phyloP scores from a whole-genome alignment of 768 basidiomycete species.

The Leccinellum luteum region DNA sequence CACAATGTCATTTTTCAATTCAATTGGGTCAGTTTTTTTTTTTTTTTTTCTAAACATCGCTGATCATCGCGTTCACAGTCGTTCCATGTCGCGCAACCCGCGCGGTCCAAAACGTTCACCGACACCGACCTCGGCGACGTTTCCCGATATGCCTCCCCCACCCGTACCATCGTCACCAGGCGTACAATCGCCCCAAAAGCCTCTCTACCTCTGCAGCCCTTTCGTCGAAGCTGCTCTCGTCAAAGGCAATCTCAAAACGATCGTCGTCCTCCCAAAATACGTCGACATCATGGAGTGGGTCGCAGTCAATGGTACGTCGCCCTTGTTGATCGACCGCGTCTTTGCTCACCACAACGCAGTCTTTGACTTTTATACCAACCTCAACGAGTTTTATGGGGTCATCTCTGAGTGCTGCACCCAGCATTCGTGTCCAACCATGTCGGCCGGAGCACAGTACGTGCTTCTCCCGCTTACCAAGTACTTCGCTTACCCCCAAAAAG shows the following conservation, averaged over 20 bases:
- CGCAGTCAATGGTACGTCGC: slow-evolving; percentile 79
- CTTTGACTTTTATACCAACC: slow-evolving; percentile 95
- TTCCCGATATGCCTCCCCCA: slow-evolving; percentile 44
- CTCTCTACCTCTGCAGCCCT: slow-evolving; percentile 88
- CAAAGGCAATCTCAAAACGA: slow-evolving; percentile 98
- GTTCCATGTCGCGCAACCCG: slow-evolving; percentile 74
- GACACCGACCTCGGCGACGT: slow-evolving; percentile 69
- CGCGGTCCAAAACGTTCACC: slow-evolving; percentile 69
- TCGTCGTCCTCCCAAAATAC: slow-evolving; percentile 94
- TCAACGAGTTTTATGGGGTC: slow-evolving; percentile 96
- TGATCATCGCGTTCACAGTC: slow-evolving; percentile 37
- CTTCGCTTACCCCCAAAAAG: slow-evolving; percentile 37
- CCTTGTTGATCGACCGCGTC: neutral
- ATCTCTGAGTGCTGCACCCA: slow-evolving; percentile 92
- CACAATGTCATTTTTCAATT: slow-evolving; percentile 76
- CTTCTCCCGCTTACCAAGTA: neutral
- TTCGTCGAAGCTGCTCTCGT: slow-evolving; percentile 95
- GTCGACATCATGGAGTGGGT: slow-evolving; percentile 98
- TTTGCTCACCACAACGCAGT: slow-evolving; percentile 45
- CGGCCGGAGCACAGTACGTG: slow-evolving; percentile 79
- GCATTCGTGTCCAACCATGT: slow-evolving; percentile 88
- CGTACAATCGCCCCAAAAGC: slow-evolving; percentile 40
- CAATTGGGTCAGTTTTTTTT: slow-evolving; percentile 57
- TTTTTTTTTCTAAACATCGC: neutral
- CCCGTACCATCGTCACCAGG: slow-evolving; percentile 41